Percentiles rank a stretch among this genome's conserved stretches.
These are phyloP conservation scores for Tephrocybe sp. DNA, from an alignment of 768 basidiomycete species.

Conservation along the genomic window DNA sequence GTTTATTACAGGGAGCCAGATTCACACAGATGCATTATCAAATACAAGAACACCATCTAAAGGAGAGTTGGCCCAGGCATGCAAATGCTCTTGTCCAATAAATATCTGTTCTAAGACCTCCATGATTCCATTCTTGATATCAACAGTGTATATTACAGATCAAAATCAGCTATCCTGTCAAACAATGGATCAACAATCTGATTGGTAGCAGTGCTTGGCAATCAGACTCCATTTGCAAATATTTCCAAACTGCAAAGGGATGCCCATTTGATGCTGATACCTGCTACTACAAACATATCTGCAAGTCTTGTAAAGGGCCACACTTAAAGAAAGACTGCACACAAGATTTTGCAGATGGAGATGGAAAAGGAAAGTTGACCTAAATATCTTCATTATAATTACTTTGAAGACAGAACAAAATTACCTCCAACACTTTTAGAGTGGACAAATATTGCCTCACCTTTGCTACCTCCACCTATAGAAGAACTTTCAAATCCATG, in stretches of 20 bases:
- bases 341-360: too few relatives aligned
- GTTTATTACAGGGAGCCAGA: too few relatives aligned
- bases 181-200: neutral
- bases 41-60: slow-evolving; percentile 26
- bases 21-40: slow-evolving; percentile 20
- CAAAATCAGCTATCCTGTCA: neutral
- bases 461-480: slow-evolving; percentile 12
- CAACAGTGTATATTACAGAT: neutral
- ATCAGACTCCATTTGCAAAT: slow-evolving; percentile 13
- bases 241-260: slow-evolving; percentile 18
- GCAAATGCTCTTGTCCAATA: too few relatives aligned
- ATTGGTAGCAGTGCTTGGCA: neutral
- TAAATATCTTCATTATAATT: slow-evolving; percentile 7
- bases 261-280: slow-evolving; percentile 16
- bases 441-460: slow-evolving; percentile 13
- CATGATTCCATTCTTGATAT: too few relatives aligned
- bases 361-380: neutral
- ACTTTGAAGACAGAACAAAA: neutral
- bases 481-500: neutral
- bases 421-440: neutral
- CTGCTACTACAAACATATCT: slow-evolving; percentile 24
- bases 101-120: too few relatives aligned
- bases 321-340: too few relatives aligned
- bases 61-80: slow-evolving; percentile 12
- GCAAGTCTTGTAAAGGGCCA: slow-evolving; percentile 10